A percentile compares a stretch with the other conserved stretches of the same genome.
These are phyloP conservation scores for Fusarium heterosporum DNA, from an alignment of 2,329 filamentous ascomycete species.

Conservation along the genomic window DNA sequence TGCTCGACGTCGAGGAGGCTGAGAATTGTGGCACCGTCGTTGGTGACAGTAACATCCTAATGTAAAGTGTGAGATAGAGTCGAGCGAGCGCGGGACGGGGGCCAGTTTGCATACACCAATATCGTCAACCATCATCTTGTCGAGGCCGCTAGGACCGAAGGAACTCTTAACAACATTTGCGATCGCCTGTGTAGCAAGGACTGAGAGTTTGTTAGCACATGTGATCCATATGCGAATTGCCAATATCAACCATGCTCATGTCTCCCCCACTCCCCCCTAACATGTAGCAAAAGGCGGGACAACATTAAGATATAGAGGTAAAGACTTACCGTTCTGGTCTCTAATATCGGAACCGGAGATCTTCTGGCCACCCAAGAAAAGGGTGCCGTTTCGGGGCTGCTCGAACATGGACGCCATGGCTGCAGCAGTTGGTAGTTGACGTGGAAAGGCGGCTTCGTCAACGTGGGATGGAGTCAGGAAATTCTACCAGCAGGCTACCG, in stretches of 20 bases:
- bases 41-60: conserved; percentile 97
- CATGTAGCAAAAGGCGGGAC: conserved; percentile 41
- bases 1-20: conserved; percentile 96
- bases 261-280: conserved; percentile 46
- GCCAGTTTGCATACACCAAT: conserved; percentile 77
- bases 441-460: conserved; percentile 43
- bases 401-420: conserved; percentile 95
- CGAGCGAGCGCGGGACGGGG: conserved; percentile 29
- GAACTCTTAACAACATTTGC: conserved; percentile 99
- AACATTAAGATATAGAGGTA: conserved; percentile 23
- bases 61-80: conserved; percentile 38
- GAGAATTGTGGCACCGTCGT: conserved; percentile 97
- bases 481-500: conserved; percentile 48
- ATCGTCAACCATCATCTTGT: conserved; percentile 99
- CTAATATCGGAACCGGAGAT: conserved; percentile 96
- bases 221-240: conserved; percentile 13
- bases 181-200: conserved; percentile 94
- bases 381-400: conserved; percentile 91
- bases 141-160: conserved; percentile 94
- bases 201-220: conserved; percentile 58
- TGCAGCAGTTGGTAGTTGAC: conserved; percentile 47
- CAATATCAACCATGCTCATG: conserved; percentile 37
- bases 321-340: conserved; percentile 85
- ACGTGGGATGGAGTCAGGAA: conserved; percentile 48
- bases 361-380: conserved; percentile 97